phyloP scores from a whole-genome alignment of 139 green algal genomes.

The Limnomonas spitsbergensis region DNA sequence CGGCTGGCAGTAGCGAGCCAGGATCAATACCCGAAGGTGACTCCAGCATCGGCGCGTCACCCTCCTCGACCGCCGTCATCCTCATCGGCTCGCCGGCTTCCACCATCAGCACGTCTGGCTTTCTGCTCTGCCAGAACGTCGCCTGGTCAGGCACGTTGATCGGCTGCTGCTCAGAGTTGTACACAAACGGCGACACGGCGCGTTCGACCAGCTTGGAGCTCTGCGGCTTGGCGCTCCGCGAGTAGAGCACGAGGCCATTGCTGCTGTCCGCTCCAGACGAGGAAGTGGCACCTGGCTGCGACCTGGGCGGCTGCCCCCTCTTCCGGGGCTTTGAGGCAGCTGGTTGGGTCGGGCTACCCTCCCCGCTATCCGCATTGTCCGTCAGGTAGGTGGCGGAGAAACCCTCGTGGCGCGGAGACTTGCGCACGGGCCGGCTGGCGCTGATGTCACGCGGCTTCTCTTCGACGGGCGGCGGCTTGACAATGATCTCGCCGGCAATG shows the following conservation, averaged over 20 bases:
- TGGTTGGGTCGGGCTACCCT: too few species aligned
- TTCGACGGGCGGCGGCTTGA: conserved; percentile 16
- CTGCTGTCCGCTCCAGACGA: background rate
- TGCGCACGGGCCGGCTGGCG: background rate
- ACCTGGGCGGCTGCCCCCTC: background rate
- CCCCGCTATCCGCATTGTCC: background rate
- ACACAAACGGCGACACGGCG: conserved; percentile 23
- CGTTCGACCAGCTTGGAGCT: conserved; percentile 15
- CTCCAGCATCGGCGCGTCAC: background rate
- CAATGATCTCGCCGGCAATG: conserved; percentile 34
- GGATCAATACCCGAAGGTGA: too few species aligned
- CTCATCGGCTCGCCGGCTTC: background rate
- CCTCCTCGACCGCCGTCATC: background rate
- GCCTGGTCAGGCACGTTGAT: conserved; percentile 24
- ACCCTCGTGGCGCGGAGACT: background rate
- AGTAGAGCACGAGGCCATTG: background rate
- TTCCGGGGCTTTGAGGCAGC: background rate
- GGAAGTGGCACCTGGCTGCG: background rate
- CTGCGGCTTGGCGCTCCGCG: background rate
- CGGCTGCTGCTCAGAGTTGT: conserved; percentile 19
- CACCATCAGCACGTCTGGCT: background rate
- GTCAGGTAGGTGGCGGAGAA: background rate
- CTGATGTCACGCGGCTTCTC: background rate
- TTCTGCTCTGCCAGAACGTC: conserved; percentile 15
- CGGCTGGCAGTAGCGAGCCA: too few species aligned